Base-by-base conservation (phyloP, 2,329 filamentous ascomycete genomes). In the Alternaria viburni region DNA sequence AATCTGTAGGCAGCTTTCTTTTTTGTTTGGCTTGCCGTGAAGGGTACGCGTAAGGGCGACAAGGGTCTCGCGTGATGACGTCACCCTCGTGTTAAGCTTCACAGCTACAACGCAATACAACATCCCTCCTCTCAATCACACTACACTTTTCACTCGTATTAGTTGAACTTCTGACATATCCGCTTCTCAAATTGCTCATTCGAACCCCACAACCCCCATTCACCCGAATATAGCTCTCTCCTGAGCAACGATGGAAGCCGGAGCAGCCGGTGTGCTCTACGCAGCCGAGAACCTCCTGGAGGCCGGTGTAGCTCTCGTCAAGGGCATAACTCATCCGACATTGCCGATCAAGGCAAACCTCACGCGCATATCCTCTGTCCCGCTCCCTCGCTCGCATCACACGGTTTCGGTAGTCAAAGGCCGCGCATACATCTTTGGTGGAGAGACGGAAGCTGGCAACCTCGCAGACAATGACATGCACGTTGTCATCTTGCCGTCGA, bases 391-490 rank as follows among this genome's bases (percentile, higher is more conserved):
- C 57, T 81, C 82, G 9, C 75, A 83, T 47, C 86, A 88, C 73
- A 85, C 84, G 3, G 69, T 88, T 51, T 86, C 84, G 5, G 76
- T 86, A 49, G 80, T 88, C 65, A 83, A 83, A 62, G 82, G 84
- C 56, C 83, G 84, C 65, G 85, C 85, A 28, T 87, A 87, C 71
- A 83, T 88, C 57, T 87, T 87, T 65, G 86, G 86, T 7, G 86
- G 86, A 56, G 80, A 83, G 69, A 75, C 68, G 1, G 70, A 74
- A 46, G 71, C 44, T 70, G 80, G 64, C 64, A 79, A 61, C 43
- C 77, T 86, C 25, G 85, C 84, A 30, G 80, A 82, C 58, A 85
- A 85, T 70, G 81, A 83, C 57, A 82, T 88, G 54, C 84, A 87
- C 67, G 81, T 84, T 21, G 74, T 88, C 55, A 83, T 86, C 12